Base-by-base conservation (phyloP, 345 rosid species). In the Excoecaria agallocha region DNA sequence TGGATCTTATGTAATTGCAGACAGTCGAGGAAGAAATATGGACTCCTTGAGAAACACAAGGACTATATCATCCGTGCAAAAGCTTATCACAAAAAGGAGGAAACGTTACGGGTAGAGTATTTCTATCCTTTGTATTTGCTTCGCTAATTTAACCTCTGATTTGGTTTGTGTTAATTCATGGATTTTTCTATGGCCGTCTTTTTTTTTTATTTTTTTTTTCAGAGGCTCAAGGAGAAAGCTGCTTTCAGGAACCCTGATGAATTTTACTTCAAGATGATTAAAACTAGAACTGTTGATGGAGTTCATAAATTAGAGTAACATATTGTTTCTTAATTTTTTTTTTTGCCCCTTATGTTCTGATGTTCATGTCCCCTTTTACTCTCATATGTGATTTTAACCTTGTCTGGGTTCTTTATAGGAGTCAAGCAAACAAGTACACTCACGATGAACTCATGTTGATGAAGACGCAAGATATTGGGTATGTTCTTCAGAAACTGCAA, bases 391-490 rank as follows among this genome's bases (percentile, higher is more conserved):
- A 22, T 13, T 37, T 46, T 8, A 22, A 22, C 25, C 6, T 41
- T 52, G 16, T 1, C 54, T 30, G 43, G 30, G 16, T 15, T 15
- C 8, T 58, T 65, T 79, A 22, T 72, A 94, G 98, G 89, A 87
- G 80, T 46, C 88, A 85, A 79, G 82, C 90, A 2, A 89, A 90
- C 72, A 89, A 88, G 61, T 94, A 94, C 83, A 84, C 83, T 70
- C 84, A 84, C 17, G 98, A 90, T 70, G 97, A 92, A 78, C 90
- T 92, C 60, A 82, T 87, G 92, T 13, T 90, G 65, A 94, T 92
- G 98, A 92, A 92, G 83, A 92, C 98, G 0, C 98, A 90, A 74
- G 98, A 94, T 73, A 82, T 89, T 19, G 98, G 98, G 63, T 94
- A 94, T 76, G 75, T 94, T 71, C 86, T 87, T 76, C 95, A 90